Evolutionary conservation across 768 basidiomycete genomes (phyloP), one percentile per base, ranked within the genome.

Genomic region (Rickenella mellea): DNA sequence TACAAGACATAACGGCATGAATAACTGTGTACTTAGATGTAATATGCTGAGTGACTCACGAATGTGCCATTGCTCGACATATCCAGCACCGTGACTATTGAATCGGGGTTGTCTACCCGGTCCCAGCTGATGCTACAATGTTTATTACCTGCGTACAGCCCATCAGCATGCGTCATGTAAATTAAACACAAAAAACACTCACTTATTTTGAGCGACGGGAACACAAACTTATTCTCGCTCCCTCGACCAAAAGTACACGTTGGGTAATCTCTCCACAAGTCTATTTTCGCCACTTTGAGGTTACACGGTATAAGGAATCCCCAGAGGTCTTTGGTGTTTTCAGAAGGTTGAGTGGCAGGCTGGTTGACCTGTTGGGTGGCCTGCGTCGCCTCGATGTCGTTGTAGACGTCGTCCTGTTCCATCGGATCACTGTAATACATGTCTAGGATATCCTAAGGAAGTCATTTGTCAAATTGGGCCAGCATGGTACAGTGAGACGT

Each of bases 161-260:
- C 32, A 37, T 24, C 20, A n/a, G 33, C 32, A 20, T 21, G n/a
- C n/a, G n/a, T n/a, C 36, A 20, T 45, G 47, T 59, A 59, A 58
- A 58, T 59, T 57, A 43, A 54, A 39, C 33, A 22, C 27, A 48
- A 37, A 38, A 39, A 33, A n/a, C n/a, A 71, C 76, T 66, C 51
- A 88, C 86, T 88, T 55, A 88, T 74, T 70, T 76, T 85, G 64
- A 69, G 72, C 7, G 82, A 80, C 4, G 78, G 71, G 22, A 89
- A 61, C n/a, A 76, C 59, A 33, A 84, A 62, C 44, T 83, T 76
- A 45, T 61, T 62, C 0, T 65, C 62, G 0, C 40, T 51, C 46
- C 69, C 68, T 39, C 84, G 70, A 21, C 84, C 84, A 47, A 87
- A 57, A 19, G 55, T 65, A 48, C 76, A 73, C 15, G 52, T 60